Conservation (phyloP, 2,329 filamentous ascomycete species). For the Aspergillus novofumigatus region DNA sequence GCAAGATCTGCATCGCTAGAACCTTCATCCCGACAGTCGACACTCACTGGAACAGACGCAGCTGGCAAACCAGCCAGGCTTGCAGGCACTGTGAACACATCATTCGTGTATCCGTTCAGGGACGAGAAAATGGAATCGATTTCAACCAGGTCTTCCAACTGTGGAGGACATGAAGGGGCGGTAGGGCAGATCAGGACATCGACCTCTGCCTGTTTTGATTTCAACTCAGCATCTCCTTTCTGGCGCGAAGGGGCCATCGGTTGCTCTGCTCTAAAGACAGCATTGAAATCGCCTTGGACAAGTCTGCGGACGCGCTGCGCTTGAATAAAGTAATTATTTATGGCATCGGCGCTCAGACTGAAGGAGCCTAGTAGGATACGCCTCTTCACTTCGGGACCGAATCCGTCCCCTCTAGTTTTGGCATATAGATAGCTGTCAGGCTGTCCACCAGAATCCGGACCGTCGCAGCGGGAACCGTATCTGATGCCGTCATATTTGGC, state of each 20-base stretch:
- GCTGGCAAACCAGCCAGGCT: slow-evolving; percentile 88
- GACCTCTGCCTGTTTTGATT: slow-evolving; percentile 42
- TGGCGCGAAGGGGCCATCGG: slow-evolving; percentile 48
- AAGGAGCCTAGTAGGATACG: slow-evolving; percentile 88
- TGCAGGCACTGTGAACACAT: slow-evolving; percentile 92
- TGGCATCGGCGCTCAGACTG: slow-evolving; percentile 80
- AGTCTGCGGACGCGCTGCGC: slow-evolving; percentile 82
- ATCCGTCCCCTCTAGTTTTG: slow-evolving; percentile 65
- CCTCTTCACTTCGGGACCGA: slow-evolving; percentile 80
- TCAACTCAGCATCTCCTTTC: slow-evolving; percentile 1
- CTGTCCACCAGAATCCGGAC: slow-evolving; percentile 52
- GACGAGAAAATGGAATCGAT: slow-evolving; percentile 31
- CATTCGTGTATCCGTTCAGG: slow-evolving; percentile 82
- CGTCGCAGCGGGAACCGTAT: slow-evolving; percentile 63
- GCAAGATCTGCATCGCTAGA: slow-evolving; percentile 20
- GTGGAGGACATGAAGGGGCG: slow-evolving; percentile 70
- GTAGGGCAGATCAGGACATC: slow-evolving; percentile 88
- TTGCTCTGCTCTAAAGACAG: slow-evolving; percentile 66
- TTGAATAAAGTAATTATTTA: slow-evolving; percentile 95
- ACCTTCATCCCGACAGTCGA: slow-evolving; percentile 18
- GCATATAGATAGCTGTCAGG: slow-evolving; percentile 62
- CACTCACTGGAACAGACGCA: slow-evolving; percentile 69
- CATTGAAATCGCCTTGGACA: slow-evolving; percentile 82
- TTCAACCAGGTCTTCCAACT: slow-evolving; percentile 52
- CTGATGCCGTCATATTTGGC: slow-evolving; percentile 97